Conservation (phyloP, 345 rosid genomes). For the Triadica sebifera region DNA sequence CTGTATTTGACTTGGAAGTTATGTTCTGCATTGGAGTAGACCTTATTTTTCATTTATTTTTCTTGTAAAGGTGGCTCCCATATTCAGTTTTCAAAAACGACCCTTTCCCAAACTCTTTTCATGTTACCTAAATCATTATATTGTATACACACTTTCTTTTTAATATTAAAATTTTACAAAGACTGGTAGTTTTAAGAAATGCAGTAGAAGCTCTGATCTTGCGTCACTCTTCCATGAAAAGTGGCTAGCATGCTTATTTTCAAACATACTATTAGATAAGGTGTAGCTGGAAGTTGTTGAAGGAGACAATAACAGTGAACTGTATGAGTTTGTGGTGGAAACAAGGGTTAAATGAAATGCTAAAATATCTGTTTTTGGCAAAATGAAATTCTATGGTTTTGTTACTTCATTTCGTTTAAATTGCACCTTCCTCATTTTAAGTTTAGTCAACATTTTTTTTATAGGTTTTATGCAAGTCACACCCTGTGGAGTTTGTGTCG, state of each 20-base stretch:
- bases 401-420: background rate
- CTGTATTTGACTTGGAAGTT: background rate
- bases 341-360: background rate
- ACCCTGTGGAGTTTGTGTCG: conserved; percentile 90
- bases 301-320: background rate
- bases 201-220: background rate
- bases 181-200: background rate
- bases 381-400: background rate
- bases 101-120: background rate
- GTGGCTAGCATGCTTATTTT: background rate
- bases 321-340: too few relatives aligned
- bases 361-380: background rate
- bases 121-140: background rate
- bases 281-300: background rate
- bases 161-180: background rate
- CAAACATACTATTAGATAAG: background rate
- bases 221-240: background rate
- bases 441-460: background rate
- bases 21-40: background rate
- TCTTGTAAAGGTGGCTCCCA: background rate
- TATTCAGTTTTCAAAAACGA: background rate
- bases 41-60: too few relatives aligned
- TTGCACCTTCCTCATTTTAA: background rate
- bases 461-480: conserved; percentile 75
- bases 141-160: background rate